Evolutionary conservation across 2,329 filamentous ascomycete genomes (phyloP), one percentile per base, ranked within the genome.

Genomic region (Cucurbitaria berberidis): DNA sequence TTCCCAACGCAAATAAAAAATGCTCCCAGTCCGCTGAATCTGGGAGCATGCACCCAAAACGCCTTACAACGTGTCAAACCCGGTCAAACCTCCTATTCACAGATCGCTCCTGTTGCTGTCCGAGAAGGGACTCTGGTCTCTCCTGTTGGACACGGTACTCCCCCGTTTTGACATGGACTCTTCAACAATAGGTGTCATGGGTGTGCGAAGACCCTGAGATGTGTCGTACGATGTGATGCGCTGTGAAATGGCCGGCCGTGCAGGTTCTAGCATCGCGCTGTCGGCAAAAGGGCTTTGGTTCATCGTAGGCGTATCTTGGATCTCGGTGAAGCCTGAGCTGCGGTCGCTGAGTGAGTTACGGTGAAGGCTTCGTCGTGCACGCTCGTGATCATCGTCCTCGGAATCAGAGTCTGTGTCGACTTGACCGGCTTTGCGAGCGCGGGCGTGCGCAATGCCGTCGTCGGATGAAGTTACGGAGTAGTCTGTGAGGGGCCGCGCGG

Each of bases 141-240:
- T 60, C 51, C 64, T 64, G 27, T 47, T 39, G 1, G 67, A 69
- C 19, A 64, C 56, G 7, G 68, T 63, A 38, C 61, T 62, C 45
- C 69, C 77, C 16, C 66, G 59, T 42, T 75, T 76, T 26, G 76
- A 69, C 57, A 70, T 74, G 1, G 74, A 72, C 57, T 81, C 78
- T 53, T 81, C 79, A 7, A 77, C 75, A n/a, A 80, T 78, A 16
- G 78, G 77, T 18, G 74, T 77, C 54, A 81, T 74, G 8, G 71
- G 70, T 19, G 66, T 60, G 18, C 66, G 67, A 2, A 72, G 55
- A 18, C 60, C 63, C 24, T 63, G 66, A 9, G 65, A 66, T 3
- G 60, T 59, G 22, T 67, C 64, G 53, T 67, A 66, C 2, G 69
- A 73, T 11, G 64, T 68, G 57, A 72, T 67, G 42, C 71, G 65